Evolutionary conservation across 768 basidiomycete genomes (phyloP).

Genomic region (Russula dissimulans): DNA sequence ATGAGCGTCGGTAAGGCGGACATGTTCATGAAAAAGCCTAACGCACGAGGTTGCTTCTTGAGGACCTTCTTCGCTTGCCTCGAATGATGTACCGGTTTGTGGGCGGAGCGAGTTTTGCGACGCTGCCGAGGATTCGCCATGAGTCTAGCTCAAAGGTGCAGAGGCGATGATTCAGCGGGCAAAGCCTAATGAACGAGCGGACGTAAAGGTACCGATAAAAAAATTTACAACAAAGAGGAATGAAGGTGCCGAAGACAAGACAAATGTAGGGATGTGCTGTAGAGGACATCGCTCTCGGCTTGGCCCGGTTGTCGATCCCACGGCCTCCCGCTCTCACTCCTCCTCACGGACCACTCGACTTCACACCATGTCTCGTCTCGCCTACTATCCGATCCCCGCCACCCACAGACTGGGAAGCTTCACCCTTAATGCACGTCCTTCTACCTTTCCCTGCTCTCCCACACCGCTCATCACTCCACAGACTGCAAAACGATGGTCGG

Average conservation of each 20-base stretch:
- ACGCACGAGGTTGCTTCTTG: constrained; percentile 70
- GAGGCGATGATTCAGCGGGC: neutral
- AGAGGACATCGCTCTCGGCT: neutral
- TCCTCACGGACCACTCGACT: neutral
- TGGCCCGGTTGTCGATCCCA: neutral
- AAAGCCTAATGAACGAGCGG: constrained; percentile 4
- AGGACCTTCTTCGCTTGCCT: constrained; percentile 63
- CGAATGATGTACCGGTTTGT: constrained; percentile 66
- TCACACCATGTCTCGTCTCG: constrained; percentile 29
- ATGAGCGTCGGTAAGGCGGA: constrained; percentile 9
- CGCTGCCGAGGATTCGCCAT: constrained; percentile 97
- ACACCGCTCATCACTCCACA: constrained; percentile 9
- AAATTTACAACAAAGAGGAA: neutral
- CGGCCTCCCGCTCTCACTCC: neutral
- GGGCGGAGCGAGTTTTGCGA: constrained; percentile 73
- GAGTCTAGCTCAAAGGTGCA: neutral
- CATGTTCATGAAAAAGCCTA: constrained; percentile 15
- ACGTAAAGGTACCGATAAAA: neutral
- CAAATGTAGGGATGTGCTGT: neutral
- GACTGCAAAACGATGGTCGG: constrained; percentile 42
- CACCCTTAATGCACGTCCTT: constrained; percentile 20
- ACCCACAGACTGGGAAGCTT: constrained; percentile 17
- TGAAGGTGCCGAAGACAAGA: constrained; percentile 6
- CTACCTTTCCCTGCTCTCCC: neutral
- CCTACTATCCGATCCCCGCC: constrained; percentile 26